Evolutionary conservation across 345 rosid species (phyloP), one percentile per base, ranked within the genome.

Genomic region (Corchorus olitorius): DNA sequence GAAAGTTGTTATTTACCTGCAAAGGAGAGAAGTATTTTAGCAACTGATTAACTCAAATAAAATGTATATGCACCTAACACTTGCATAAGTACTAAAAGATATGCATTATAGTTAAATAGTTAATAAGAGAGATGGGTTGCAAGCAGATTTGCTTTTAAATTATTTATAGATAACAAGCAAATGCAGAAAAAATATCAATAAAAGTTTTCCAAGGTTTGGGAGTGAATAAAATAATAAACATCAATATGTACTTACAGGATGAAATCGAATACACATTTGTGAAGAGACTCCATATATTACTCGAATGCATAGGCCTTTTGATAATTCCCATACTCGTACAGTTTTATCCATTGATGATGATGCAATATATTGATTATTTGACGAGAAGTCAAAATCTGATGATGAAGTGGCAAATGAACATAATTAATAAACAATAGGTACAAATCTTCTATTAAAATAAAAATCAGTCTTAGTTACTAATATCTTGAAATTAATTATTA

Each of bases 381-480:
- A 93, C n/a, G 99, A 84, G 89, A 96, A 93, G 84, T 93, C 97
- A 80, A 96, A 96, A 74, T 96, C 99, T 96, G 99, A 80, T 82
- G 83, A 72, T 67, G 65, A 34, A 22, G 65, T 75, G 70, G 45
- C 48, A 56, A 27, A 70, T 81, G 65, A 78, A 73, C 56, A 65
- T 63, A 35, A 50, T 73, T 73, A 45, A 11, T 34, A 70, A 70
- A 37, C 48, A 35, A 3, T 70, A 52, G 48, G 34, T 1, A 52
- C 27, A 61, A 52, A 68, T 48, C 65, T 53, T 60, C 58, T 3
- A 39, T 46, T 37, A 73, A 49, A 63, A 75, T 53, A 53, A 52
- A 46, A 64, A 22, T 46, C 39, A 72, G 56, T 60, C 56, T 33
- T 16, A 48, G 68, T 60, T 46, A 22, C 65, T 13, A 5, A 35